Evolutionary conservation across 495 filamentous ascomycete species (phyloP).

Genomic region (Tuber microsphaerosporum): DNA sequence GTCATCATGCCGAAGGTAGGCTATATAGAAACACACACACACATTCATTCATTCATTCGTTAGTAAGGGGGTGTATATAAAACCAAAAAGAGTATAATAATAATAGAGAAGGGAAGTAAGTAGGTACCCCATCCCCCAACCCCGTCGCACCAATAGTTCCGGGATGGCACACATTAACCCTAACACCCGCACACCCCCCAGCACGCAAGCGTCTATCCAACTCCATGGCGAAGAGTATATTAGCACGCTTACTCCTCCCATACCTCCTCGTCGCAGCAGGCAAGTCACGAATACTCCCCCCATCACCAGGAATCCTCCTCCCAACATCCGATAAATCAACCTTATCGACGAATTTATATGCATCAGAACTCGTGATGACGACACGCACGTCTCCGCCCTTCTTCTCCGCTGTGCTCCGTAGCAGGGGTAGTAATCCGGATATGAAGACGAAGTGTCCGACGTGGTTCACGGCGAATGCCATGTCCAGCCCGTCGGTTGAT

Average conservation of each 20-base stretch:
- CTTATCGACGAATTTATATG: conserved; percentile 23
- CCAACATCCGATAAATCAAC: conserved; percentile 24
- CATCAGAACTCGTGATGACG: conserved; percentile 23
- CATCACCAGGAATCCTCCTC: conserved; percentile 13
- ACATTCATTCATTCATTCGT: neutral
- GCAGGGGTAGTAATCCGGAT: conserved; percentile 15
- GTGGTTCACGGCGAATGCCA: conserved; percentile 28
- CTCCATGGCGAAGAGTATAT: conserved; percentile 46
- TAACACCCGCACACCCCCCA: conserved; percentile 19
- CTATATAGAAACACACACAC: conserved; percentile 8
- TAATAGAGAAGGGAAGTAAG: neutral
- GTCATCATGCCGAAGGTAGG: conserved; percentile 13
- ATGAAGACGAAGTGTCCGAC: conserved; percentile 30
- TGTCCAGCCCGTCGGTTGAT: conserved; percentile 26
- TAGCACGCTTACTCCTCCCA: conserved; percentile 49
- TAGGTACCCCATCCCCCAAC: conserved; percentile 21
- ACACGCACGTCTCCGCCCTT: conserved; percentile 17
- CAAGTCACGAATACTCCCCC: conserved; percentile 12
- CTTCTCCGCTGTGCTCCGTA: conserved; percentile 13
- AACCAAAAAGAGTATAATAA: conserved; percentile 1
- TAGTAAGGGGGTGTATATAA: neutral
- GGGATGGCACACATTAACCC: conserved; percentile 32
- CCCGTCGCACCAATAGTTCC: conserved; percentile 25
- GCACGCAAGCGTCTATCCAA: conserved; percentile 42
- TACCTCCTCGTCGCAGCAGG: conserved; percentile 31